Base-by-base conservation (phyloP, 352 stramenopile genomes). In the Pythium monospermum region DNA sequence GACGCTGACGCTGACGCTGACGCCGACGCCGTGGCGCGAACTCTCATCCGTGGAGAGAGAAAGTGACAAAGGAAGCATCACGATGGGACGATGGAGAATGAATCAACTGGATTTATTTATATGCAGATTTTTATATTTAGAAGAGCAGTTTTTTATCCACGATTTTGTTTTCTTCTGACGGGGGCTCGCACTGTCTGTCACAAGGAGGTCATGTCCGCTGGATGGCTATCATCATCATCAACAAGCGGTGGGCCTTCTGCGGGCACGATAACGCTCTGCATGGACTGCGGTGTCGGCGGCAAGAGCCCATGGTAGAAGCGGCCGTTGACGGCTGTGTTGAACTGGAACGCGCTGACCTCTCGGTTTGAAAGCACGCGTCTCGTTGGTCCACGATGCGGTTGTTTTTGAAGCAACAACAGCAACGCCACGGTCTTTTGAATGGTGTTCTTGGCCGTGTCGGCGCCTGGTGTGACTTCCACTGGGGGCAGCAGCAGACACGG, bases 281-380 rank as follows among this genome's bases (percentile, higher is more conserved):
- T 63, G 0, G 64, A 63, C 7, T 66, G 43, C 3, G 52, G 63
- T 43, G 78, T 83, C 23, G 76, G 62, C 48, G 77, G 66, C 1
- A 87, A 51, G 4, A 87, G 57, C 0, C 76, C 76, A 49, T 87
- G 76, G 52, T 87, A 87, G 35, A 87, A 83, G 21, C 61, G 50
- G 27, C 73, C 73, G 7, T 62, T 64, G 16, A 87, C 73, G 13
- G 76, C 70, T 21, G 73, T 76, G 57, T 84, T 67, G 47, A 87
- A 83, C 59, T 87, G 76, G 41, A 87, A 79, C 16, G 68, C 61
- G 43, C 69, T 83, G 35, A 71, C 68, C 30, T 87, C 76, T 10
- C 70, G 66, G 50, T 66, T 76, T 23, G 56, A 72, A 0, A 90
- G 67, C 37, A 86, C 74, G 35, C 69, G 74, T 37, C 68, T 69